Evolutionary conservation across 2,329 filamentous ascomycete species (phyloP), one percentile per base, ranked within the genome.

Genomic region (Geoglossum cookeanum): DNA sequence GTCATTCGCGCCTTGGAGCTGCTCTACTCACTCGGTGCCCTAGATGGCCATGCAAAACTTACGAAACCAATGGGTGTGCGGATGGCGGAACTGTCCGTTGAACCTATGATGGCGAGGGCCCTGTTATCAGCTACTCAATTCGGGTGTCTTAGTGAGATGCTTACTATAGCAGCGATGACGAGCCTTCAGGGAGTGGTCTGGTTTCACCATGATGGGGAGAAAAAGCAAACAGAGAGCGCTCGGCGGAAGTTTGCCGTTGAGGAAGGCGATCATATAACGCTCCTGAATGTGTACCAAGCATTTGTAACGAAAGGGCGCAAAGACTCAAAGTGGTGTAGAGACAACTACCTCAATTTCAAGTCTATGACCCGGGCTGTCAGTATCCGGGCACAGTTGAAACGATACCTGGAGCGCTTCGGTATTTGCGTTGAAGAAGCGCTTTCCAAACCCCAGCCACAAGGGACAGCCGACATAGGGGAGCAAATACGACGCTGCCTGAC

Each of bases 71-170:
- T 96, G n/a, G 92, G 92, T 0, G 75, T 80, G 59, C 79, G 87
- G 48, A 96, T 97, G 89, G 91, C 92, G 0, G 91, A 97, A 68
- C 74, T 98, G 48, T 85, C 90, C 0, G 80, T 97, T 6, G 88
- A 95, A 63, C 92, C 92, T 0, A 96, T 96, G 88, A 92, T 96
- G 78, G 87, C 85, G 5, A 94, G 91, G 70, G 87, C 85, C 0
- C 75, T 96, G 3, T 79, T 97, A 7, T 80, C 83, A 17, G 85
- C 90, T 0, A 72, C 80, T 3, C 75, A 77, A 0, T 94, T 95
- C 69, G 77, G 76, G 42, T 96, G 90, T 63, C 71, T 94, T 11
- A 84, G 80, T 65, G 91, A 96, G 68, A 85, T 97, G 56, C 76
- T 97, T 30, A 88, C 84, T 1, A 94, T 97, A 61, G 88, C 91